These are phyloP conservation scores for Rossbeevera mucosa DNA, from an alignment of 768 basidiomycete genomes.

Conservation along the genomic window DNA sequence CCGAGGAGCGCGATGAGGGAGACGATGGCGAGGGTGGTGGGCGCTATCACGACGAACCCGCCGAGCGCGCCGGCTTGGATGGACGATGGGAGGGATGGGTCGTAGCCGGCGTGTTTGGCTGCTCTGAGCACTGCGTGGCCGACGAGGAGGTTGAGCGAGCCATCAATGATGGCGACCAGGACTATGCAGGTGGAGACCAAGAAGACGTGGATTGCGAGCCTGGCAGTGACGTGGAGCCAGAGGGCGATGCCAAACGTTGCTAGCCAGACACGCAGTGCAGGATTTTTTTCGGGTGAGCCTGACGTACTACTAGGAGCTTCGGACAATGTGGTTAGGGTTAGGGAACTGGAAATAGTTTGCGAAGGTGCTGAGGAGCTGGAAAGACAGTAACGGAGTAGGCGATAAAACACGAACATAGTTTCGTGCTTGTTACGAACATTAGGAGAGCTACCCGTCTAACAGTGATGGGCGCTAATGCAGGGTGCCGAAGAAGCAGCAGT, in stretches of 20 bases:
- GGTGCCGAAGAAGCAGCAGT: not conserved
- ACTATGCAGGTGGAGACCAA: slow-evolving; percentile 2
- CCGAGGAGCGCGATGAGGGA: slow-evolving; percentile 6
- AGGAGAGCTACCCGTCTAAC: not conserved
- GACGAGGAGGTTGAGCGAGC: slow-evolving; percentile 8
- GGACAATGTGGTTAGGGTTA: not conserved
- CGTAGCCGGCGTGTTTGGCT: slow-evolving; percentile 10
- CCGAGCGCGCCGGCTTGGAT: slow-evolving; percentile 13
- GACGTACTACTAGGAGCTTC: not conserved
- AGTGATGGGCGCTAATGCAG: not conserved
- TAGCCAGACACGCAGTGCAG: slow-evolving; percentile 10
- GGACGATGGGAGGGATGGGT: slow-evolving; percentile 3
- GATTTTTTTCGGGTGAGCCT: not conserved
- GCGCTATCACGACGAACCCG: slow-evolving; percentile 10
- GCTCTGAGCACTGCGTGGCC: slow-evolving; percentile 13
- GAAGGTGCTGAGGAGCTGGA: not conserved
- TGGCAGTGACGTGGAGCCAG: slow-evolving; percentile 8
- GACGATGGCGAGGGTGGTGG: slow-evolving; percentile 2
- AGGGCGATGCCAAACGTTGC: slow-evolving; percentile 9
- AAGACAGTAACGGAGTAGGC: slow-evolving; percentile 7
- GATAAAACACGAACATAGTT: slow-evolving; percentile 15
- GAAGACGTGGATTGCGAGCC: slow-evolving; percentile 8
- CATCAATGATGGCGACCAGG: slow-evolving; percentile 5
- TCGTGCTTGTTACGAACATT: not conserved
- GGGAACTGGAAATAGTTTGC: not conserved